Conservation (phyloP, 2,329 filamentous ascomycete genomes). For the Colletotrichum sp. region DNA sequence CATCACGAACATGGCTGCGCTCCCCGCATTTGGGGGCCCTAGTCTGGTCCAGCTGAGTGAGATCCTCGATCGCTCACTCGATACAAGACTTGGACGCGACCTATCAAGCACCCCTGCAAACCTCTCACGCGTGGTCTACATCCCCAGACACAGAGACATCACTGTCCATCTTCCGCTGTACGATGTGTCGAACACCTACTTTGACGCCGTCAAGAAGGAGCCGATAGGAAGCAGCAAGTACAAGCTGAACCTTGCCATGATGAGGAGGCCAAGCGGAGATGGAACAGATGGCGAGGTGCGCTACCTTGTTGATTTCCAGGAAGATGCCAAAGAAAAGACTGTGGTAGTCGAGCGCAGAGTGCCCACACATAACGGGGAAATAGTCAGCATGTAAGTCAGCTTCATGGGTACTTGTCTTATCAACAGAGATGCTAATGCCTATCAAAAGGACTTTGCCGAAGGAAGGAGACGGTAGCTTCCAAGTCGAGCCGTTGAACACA, state of each 20-base stretch:
- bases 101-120: conserved; percentile 4
- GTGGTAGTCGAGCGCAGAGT: neutral
- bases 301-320: conserved; percentile 7
- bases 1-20: neutral
- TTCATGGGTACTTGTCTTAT: too few relatives aligned
- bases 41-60: neutral
- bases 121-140: conserved; percentile 17
- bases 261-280: conserved; percentile 18
- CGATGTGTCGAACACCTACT: conserved; percentile 11
- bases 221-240: conserved; percentile 16
- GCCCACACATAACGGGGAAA: neutral
- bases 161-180: conserved; percentile 21
- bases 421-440: neutral
- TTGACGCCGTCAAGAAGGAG: neutral
- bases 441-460: neutral
- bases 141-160: conserved; percentile 6
- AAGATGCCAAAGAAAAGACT: neutral
- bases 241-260: conserved; percentile 15
- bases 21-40: neutral
- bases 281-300: conserved; percentile 17
- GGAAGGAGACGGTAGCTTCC: neutral
- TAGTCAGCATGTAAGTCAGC: neutral
- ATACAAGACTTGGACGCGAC: neutral
- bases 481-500: neutral
- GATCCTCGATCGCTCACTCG: neutral